Evolutionary conservation across 345 rosid species (phyloP).

Genomic region (Barbarea vulgaris): DNA sequence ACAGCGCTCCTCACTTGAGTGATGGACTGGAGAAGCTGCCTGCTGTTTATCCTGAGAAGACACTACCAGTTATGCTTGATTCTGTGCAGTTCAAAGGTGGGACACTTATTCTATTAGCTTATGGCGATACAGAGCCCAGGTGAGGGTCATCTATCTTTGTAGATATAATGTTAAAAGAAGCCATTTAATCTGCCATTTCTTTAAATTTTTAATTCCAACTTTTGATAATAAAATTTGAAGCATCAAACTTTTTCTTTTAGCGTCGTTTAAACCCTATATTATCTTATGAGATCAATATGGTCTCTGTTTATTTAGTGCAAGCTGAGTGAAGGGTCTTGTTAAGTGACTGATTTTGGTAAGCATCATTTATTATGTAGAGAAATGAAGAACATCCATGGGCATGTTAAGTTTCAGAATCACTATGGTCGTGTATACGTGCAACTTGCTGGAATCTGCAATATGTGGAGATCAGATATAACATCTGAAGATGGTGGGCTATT

Average conservation of each 20-base stretch:
- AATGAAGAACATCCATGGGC: constrained; percentile 82
- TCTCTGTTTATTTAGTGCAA: constrained; percentile 17
- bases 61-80: constrained; percentile 84
- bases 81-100: constrained; percentile 90
- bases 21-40: constrained; percentile 58
- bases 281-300: constrained; percentile 4
- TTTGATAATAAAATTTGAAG: not conserved
- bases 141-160: constrained; percentile 40
- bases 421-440: constrained; percentile 79
- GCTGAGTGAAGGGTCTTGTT: constrained; percentile 9
- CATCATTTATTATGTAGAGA: constrained; percentile 55
- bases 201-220: not conserved
- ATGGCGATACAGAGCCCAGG: constrained; percentile 94
- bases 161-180: not conserved
- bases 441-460: constrained; percentile 82
- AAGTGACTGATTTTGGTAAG: constrained; percentile 33
- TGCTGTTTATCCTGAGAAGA: constrained; percentile 60
- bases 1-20: constrained; percentile 60
- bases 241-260: constrained; percentile 2
- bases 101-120: constrained; percentile 77
- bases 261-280: not conserved
- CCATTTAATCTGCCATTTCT: constrained; percentile 4
- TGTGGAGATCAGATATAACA: constrained; percentile 76
- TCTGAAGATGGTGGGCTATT: constrained; percentile 95
- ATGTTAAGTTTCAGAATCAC: constrained; percentile 88